Evolutionary conservation across 768 basidiomycete species (phyloP), one percentile per base, ranked within the genome.

Genomic region (Tremella mesenterica): DNA sequence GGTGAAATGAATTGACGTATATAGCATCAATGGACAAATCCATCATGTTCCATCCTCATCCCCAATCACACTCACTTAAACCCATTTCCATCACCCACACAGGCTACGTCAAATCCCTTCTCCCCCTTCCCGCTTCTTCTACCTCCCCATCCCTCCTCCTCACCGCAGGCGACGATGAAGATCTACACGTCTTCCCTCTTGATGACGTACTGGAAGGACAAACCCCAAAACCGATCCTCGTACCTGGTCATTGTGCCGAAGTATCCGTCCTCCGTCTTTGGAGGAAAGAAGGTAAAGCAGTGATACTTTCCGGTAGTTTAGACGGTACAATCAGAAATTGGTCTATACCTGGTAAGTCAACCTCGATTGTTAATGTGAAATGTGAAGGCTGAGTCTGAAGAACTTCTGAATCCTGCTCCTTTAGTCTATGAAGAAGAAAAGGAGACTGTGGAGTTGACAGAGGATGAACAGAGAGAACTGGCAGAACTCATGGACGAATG

Each of bases 231-330:
- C 26, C 57, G 16, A 56, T 61, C 2, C 44, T 44, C 61, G 74
- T 87, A 10, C 87, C 95, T 60, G 91, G 81, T 5, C 93, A 96
- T 67, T 88, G 85, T 81, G 88, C 88, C 60, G 88, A 95, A 61
- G 83, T 96, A 14, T 85, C 81, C 3, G 81, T 80, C 4, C 73
- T 97, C 48, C 78, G 79, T 26, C 74, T 84, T 10, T 95, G 90
- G 89, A 75, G 74, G 6, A 26, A 77, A 76, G 8, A 74, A 74
- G 23, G 79, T 78, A 56, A 77, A 77, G 7, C 77, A 18, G 91
- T 86, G 85, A 78, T 96, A 36, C 73, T 96, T 31, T 90, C 84
- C 54, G 79, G 83, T 0, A 84, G 89, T 67, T 73, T 97, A 53
- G 93, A 97, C 69, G 81, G 83, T 36, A 95, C 91, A 20, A 77